Base-by-base conservation (phyloP, 2,329 filamentous ascomycete genomes). In the Endothia cerciana region DNA sequence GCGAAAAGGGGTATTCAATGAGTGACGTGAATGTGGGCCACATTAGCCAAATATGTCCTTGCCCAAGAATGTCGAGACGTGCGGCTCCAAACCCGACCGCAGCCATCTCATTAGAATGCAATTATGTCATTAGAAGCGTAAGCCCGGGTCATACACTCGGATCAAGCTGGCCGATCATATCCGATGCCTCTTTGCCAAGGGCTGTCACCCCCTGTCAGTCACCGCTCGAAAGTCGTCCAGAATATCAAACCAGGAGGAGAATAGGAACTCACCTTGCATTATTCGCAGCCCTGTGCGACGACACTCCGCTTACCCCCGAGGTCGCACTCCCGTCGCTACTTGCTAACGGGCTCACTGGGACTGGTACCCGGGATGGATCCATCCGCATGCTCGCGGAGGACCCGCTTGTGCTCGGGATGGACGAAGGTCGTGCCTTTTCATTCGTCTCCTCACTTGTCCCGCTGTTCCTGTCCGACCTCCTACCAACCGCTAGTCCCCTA, bases 171-270 rank as follows among this genome's bases (percentile, higher is more conserved):
- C n/a, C 8, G 57, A 19, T 59, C 83, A 73, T 86, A 86, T 67
- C 83, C 83, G 64, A 83, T 83, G 71, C 83, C 83, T 70, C 83
- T 81, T 77, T 85, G 83, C 83, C 83, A 86, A 69, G 82, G 82
- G 74, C 82, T 85, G 70, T 41, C 61, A 38, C 51, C 36, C 55
- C 68, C 76, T 68, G 74, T 73, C 65, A 68, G 69, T 53, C 47
- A 64, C 36, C 61, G 33, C 59, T 65, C 63, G 30, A 28, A 17
- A 6, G 4, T 28, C 17, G 30, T 28, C n/a, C 43, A 56, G 22
- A 22, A 22, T 62, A 53, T 5, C 38, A 8, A 40, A n/a, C n/a
- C n/a, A n/a, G n/a, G n/a, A 15, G 56, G 33, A 13, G 40, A n/a
- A 41, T 22, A 28, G 36, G 4, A n/a, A 47, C 80, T 78, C 73